Evolutionary conservation across 2,329 filamentous ascomycete species (phyloP).

Genomic region (Didymella segeticola): DNA sequence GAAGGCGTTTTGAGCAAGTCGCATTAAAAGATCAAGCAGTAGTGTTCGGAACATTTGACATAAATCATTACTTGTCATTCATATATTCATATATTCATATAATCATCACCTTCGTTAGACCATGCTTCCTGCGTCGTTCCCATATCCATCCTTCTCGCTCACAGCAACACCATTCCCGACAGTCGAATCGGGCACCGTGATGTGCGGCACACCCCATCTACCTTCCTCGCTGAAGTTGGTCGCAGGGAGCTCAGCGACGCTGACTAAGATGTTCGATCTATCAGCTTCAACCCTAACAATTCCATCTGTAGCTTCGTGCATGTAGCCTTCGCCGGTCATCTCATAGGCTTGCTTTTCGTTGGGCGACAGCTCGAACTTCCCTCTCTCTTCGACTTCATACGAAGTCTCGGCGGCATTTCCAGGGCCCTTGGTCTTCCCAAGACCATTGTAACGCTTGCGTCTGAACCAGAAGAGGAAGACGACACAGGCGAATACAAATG

Average conservation of each 20-base stretch:
- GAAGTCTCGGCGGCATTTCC: neutral
- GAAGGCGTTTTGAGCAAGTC: neutral
- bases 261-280: conserved; percentile 7
- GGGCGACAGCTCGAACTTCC: conserved; percentile 19
- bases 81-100: neutral
- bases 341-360: conserved; percentile 21
- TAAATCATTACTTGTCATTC: neutral
- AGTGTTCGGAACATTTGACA: neutral
- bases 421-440: neutral
- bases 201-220: conserved; percentile 2
- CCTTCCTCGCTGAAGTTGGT: conserved; percentile 12
- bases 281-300: conserved; percentile 18
- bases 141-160: neutral
- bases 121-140: neutral
- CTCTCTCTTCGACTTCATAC: conserved; percentile 9
- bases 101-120: neutral
- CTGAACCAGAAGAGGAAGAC: neutral
- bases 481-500: neutral
- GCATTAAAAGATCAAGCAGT: neutral
- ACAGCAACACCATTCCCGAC: neutral
- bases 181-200: neutral
- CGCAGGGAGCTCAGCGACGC: conserved; percentile 20
- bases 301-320: conserved; percentile 16
- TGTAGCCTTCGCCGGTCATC: conserved; percentile 13
- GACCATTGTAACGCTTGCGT: neutral